Conservation (phyloP, 2,329 filamentous ascomycete genomes). For the Saccharata proteae region DNA sequence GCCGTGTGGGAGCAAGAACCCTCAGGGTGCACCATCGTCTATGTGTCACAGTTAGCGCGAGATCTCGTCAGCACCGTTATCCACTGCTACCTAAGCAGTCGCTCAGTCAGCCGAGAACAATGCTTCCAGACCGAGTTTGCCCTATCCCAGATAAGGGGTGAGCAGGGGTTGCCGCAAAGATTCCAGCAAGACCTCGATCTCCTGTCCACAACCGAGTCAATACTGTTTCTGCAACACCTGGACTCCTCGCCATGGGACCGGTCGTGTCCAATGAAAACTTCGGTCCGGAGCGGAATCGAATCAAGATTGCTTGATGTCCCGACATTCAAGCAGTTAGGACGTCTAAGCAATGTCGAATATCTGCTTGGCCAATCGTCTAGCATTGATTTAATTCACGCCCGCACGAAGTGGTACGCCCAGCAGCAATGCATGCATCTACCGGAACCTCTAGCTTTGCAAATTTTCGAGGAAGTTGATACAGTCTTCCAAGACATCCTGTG, state of each 20-base stretch:
- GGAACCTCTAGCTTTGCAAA: slow-evolving; percentile 14
- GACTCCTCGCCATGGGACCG: slow-evolving; percentile 21
- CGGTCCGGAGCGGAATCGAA: slow-evolving; percentile 18
- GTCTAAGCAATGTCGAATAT: slow-evolving; percentile 24
- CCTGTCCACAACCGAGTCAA: slow-evolving; percentile 21
- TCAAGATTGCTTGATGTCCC: slow-evolving; percentile 24
- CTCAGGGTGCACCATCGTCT: slow-evolving; percentile 18
- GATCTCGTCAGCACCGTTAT: slow-evolving; percentile 18
- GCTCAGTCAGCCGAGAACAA: slow-evolving; percentile 22
- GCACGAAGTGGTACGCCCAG: slow-evolving; percentile 24
- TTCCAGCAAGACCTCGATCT: slow-evolving; percentile 23
- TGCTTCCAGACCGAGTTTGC: slow-evolving; percentile 22
- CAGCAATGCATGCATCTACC: slow-evolving; percentile 16
- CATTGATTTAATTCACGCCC: slow-evolving; percentile 18
- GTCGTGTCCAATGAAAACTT: slow-evolving; percentile 18
- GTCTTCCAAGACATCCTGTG: slow-evolving; percentile 18
- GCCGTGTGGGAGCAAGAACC: slow-evolving; percentile 21
- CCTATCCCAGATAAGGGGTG: slow-evolving; percentile 12
- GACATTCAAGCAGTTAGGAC: slow-evolving; percentile 23
- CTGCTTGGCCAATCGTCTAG: slow-evolving; percentile 18
- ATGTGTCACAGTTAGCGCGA: slow-evolving; percentile 23
- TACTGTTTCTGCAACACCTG: slow-evolving; percentile 22
- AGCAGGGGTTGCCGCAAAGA: slow-evolving; percentile 7
- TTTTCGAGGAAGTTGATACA: slow-evolving; percentile 21
- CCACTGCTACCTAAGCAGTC: slow-evolving; percentile 23